Evolutionary conservation across 768 basidiomycete species (phyloP).

Genomic region (Podaxis sp.): DNA sequence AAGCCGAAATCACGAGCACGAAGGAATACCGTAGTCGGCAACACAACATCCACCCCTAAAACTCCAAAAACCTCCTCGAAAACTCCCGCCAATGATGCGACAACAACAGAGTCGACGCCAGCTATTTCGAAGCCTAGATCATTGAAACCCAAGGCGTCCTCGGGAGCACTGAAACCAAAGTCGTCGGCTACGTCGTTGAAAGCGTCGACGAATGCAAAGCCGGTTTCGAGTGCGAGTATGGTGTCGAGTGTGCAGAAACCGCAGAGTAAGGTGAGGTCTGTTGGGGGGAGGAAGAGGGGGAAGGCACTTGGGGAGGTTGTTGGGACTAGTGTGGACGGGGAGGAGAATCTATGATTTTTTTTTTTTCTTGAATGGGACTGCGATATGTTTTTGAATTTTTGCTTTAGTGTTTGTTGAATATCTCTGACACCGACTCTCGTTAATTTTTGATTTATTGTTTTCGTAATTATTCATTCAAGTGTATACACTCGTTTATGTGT

Average conservation of each 20-base stretch:
- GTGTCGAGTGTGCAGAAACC: background rate
- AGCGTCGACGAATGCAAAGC: background rate
- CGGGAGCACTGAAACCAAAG: constrained; percentile 4
- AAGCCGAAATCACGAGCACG: constrained; percentile 7
- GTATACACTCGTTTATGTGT: background rate
- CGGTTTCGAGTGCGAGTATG: background rate
- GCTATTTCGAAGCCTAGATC: background rate
- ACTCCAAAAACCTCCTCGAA: background rate
- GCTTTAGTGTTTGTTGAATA: background rate
- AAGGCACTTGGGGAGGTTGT: constrained; percentile 13
- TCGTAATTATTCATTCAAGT: background rate
- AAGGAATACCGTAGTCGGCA: background rate
- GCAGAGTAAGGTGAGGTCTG: background rate
- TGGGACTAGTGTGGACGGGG: constrained; percentile 11
- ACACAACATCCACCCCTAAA: background rate
- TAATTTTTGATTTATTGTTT: background rate
- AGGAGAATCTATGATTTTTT: background rate
- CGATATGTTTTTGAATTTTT: background rate
- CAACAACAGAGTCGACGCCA: background rate
- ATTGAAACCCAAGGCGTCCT: constrained; percentile 4
- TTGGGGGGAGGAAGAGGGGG: background rate
- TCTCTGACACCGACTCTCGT: background rate
- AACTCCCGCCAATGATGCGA: background rate
- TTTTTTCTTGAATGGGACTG: background rate
- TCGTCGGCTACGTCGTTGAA: constrained; percentile 2